Evolutionary conservation across 2,329 filamentous ascomycete genomes (phyloP), one percentile per base, ranked within the genome.

Genomic region (Thelonectria rubi): DNA sequence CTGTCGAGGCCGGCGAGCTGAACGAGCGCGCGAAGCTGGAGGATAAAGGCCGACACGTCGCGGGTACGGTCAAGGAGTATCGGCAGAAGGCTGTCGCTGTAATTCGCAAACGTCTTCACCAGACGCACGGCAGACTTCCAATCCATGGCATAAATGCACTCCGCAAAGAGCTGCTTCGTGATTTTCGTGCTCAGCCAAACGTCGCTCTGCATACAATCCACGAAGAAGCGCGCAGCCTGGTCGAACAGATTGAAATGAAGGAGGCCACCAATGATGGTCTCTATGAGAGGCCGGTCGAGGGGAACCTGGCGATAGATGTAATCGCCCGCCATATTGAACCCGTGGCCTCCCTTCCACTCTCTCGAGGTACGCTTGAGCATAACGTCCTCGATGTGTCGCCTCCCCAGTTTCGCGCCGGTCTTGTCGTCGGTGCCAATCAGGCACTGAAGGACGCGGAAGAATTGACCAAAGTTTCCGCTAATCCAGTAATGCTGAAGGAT

Each of bases 401-500:
- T 74, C 20, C 74, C 71, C 6, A 82, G 48, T 46, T 79, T 78
- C 52, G 78, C 71, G 14, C 81, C 82, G 3, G 69, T 72, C 37
- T 71, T 72, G 2, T 65, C 30, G 53, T 84, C 80, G 3, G 76
- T 62, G 1, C 81, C 84, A 17, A 80, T 77, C 61, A 86, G 75
- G 42, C 81, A 80, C 15, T 78, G 75, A 40, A 86, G 69, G 0
- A 80, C 68, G n/a, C 76, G 73, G 34, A 82, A 76, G 57, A 86
- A 82, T 11, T 75, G 75, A 6, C 77, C 68, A 2, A 79, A 65
- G 43, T 84, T 79, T 2, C 76, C 72, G 7, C 74, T 77, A 6
- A 70, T 72, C 39, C 78, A 80, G 69, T 83, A 84, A 65, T 86
- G 84, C 47, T 82, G 79, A 18, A 87, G 68, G 17, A 87, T 74